Conservation (phyloP, 2,329 filamentous ascomycete genomes). For the Diaporthe citri region DNA sequence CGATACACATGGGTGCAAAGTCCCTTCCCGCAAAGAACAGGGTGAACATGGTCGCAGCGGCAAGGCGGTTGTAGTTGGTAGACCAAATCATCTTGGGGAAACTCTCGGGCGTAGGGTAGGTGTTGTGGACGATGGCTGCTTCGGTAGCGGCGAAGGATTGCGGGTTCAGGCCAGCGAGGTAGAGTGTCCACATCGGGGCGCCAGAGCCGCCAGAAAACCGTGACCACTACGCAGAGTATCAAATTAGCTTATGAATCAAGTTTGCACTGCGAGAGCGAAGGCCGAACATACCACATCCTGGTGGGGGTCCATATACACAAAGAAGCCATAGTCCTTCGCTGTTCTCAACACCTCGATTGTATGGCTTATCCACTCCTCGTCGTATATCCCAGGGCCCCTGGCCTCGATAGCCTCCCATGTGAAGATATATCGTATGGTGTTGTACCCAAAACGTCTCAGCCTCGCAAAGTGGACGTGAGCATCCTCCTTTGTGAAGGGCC, state of each 20-base stretch:
- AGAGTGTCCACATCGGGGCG: constrained; percentile 97
- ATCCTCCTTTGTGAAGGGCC: constrained; percentile 86
- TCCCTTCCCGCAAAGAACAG: constrained; percentile 92
- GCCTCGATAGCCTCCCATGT: constrained; percentile 99
- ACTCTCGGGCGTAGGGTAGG: constrained; percentile 83
- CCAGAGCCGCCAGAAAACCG: constrained; percentile 94
- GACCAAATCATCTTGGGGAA: constrained; percentile 99
- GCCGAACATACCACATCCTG: constrained; percentile 85
- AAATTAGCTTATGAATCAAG: constrained; percentile 23
- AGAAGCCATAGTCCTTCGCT: constrained; percentile 92
- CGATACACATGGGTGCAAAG: constrained; percentile 95
- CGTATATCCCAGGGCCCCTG: constrained; percentile 89
- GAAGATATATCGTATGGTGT: constrained; percentile 95
- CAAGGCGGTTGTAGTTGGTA: constrained; percentile 93
- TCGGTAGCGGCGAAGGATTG: constrained; percentile 87
- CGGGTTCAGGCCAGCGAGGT: constrained; percentile 92
- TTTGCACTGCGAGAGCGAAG: constrained; percentile 40
- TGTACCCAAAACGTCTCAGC: constrained; percentile 91
- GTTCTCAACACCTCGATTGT: constrained; percentile 87
- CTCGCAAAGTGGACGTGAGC: constrained; percentile 89
- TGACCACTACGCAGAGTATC: constrained; percentile 77
- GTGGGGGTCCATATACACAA: constrained; percentile 98
- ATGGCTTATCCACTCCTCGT: constrained; percentile 92
- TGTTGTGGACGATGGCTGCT: constrained; percentile 95
- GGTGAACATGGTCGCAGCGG: constrained; percentile 91